Percentiles rank a stretch among this genome's conserved stretches.
Conservation (phyloP, 2,329 filamentous ascomycete species). For the Thelonectria olida region DNA sequence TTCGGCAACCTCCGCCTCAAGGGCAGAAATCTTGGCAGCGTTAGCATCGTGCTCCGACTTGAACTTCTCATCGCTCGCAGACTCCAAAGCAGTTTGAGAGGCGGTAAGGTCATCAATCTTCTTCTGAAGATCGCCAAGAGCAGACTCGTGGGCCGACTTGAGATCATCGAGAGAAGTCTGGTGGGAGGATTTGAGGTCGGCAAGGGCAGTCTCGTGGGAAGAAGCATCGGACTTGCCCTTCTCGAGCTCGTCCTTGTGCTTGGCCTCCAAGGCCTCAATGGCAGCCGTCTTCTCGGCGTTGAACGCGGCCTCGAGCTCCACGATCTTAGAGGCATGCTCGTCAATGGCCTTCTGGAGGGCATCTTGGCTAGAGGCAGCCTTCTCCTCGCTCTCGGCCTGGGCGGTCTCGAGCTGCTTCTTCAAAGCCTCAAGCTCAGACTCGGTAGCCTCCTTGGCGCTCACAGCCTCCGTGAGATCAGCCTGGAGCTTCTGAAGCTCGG, state of each 20-base stretch:
- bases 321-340: constrained; percentile 60
- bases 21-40: constrained; percentile 55
- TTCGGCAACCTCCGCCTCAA: constrained; percentile 62
- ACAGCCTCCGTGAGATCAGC: constrained; percentile 58
- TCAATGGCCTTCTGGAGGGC: constrained; percentile 51
- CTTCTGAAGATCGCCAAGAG: constrained; percentile 60
- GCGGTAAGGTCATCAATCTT: constrained; percentile 63
- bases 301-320: constrained; percentile 59
- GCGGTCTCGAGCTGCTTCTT: constrained; percentile 60
- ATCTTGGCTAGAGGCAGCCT: constrained; percentile 44
- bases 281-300: constrained; percentile 59
- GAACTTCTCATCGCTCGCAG: constrained; percentile 54
- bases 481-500: constrained; percentile 61
- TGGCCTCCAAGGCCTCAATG: constrained; percentile 60
- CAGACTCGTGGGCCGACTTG: constrained; percentile 59
- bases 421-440: constrained; percentile 57
- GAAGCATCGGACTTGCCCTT: constrained; percentile 55
- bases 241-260: constrained; percentile 61
- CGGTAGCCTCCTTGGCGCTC: constrained; percentile 58
- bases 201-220: constrained; percentile 59
- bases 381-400: constrained; percentile 46
- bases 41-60: constrained; percentile 57
- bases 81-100: constrained; percentile 56
- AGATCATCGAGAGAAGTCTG: constrained; percentile 62
- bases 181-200: constrained; percentile 56